Evolutionary conservation across 345 rosid species (phyloP), one percentile per base, ranked within the genome.

Genomic region (Stellera chamaejasme): DNA sequence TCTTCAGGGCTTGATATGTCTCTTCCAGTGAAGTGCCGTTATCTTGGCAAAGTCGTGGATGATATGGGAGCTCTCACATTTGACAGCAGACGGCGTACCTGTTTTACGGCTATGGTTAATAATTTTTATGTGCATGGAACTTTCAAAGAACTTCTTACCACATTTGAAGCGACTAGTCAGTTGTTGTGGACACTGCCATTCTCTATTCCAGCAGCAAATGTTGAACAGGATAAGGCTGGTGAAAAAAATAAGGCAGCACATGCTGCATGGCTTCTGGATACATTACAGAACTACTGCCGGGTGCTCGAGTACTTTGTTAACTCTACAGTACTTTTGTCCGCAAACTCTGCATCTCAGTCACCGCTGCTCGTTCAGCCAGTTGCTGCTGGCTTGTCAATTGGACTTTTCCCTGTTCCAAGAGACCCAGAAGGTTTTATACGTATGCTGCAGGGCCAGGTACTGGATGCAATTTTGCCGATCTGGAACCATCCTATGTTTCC

Each of bases 141-240:
- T 48, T 88, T 92, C 47, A 92, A 69, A 80, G 90, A 92, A 69
- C 75, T 92, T 57, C 87, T 92, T 13, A 84, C 88, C 54, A 92
- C 98, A 47, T 92, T 92, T 76, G 96, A 84, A 74, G 98, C 96
- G 47, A 92, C 98, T 11, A 88, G 95, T 67, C 95, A 85, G 71
- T 66, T 88, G 72, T 74, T 88, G 46, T 92, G 98, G 98, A 76
- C 85, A 3, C 67, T 72, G 4, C 96, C 98, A 0, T 71, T 64
- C 62, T 72, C 87, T 45, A 48, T 82, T 44, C 76, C 80, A 47
- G 61, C 82, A 28, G 57, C 81, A 13, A 73, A 66, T 61, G 55
- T 59, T 78, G 95, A 84, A 63, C 70, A 79, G 48, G 84, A 83
- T 55, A 92, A 88, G 69, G 72, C 78, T 50, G 79, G 67, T 59